These are phyloP conservation scores for Dalechampia spathulata DNA, from an alignment of 441 rosid species.

Conservation along the genomic window DNA sequence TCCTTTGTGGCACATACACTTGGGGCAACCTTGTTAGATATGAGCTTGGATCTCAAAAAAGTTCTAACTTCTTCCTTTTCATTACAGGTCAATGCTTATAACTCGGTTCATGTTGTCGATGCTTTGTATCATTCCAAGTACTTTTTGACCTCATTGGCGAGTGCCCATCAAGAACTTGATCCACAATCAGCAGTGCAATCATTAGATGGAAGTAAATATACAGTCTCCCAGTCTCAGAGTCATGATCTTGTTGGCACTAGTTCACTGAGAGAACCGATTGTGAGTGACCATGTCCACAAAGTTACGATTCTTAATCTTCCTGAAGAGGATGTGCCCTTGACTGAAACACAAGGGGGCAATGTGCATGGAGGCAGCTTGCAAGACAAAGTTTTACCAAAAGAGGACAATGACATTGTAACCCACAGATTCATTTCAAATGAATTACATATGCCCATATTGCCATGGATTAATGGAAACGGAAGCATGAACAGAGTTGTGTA, in stretches of 20 bases:
- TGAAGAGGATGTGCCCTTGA: constrained; percentile 34
- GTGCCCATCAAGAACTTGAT: constrained; percentile 28
- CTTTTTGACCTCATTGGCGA: constrained; percentile 41
- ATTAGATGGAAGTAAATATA: constrained; percentile 24
- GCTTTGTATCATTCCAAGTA: constrained; percentile 77
- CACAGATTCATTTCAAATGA: constrained; percentile 25
- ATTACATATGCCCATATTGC: constrained; percentile 55
- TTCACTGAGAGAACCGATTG: constrained; percentile 21
- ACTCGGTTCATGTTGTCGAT: constrained; percentile 65
- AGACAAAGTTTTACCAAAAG: constrained; percentile 18
- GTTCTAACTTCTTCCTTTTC: constrained; percentile 8
- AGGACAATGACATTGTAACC: constrained; percentile 24
- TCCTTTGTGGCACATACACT: neutral
- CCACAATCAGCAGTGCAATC: constrained; percentile 27
- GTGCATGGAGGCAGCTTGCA: constrained; percentile 25
- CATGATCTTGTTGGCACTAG: constrained; percentile 24
- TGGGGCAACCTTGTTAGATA: no score
- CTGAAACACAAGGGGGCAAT: constrained; percentile 26
- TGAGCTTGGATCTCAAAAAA: neutral
- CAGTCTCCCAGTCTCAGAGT: constrained; percentile 26
- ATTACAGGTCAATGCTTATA: constrained; percentile 59
- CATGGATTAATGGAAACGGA: constrained; percentile 95
- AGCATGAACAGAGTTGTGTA: constrained; percentile 56
- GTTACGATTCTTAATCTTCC: constrained; percentile 91
- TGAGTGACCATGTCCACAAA: constrained; percentile 43